Conservation (phyloP, 192 early-diverging fungal genomes). For the Coemansia sp. region DNA sequence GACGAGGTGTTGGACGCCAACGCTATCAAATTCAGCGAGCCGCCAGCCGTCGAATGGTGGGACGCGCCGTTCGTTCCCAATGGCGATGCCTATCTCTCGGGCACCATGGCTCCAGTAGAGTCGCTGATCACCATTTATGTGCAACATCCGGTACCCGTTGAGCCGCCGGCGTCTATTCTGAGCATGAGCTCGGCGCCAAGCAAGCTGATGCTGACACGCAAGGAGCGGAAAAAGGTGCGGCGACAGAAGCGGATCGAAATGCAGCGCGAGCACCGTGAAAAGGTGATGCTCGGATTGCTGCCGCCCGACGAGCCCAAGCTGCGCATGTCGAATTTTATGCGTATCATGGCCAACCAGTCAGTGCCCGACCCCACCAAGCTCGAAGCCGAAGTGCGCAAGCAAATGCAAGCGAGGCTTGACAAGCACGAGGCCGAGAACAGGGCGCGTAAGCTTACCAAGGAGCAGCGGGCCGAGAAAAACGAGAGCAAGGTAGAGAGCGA, state of each 20-base stretch:
- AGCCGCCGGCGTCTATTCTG: slow-evolving; percentile 34
- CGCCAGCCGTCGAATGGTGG: slow-evolving; percentile 96
- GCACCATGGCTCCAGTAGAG: slow-evolving; percentile 57
- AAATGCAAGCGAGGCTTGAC: slow-evolving; percentile 78
- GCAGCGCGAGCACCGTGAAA: slow-evolving; percentile 94
- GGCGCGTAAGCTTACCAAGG: slow-evolving; percentile 84
- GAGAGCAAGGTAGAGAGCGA: slow-evolving; percentile 75
- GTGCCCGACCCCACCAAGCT: slow-evolving; percentile 93
- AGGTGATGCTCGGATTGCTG: slow-evolving; percentile 89
- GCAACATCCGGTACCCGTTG: slow-evolving; percentile 36
- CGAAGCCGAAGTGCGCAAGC: slow-evolving; percentile 89
- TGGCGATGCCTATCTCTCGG: slow-evolving; percentile 66
- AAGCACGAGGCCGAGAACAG: slow-evolving; percentile 86
- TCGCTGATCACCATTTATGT: slow-evolving; percentile 55
- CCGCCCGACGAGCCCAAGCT: slow-evolving; percentile 93
- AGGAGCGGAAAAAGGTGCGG: slow-evolving; percentile 92
- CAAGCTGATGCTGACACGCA: slow-evolving; percentile 42
- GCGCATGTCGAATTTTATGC: slow-evolving; percentile 93
- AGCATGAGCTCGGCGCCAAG: slow-evolving; percentile 20
- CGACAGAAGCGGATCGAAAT: slow-evolving; percentile 83
- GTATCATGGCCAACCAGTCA: slow-evolving; percentile 92
- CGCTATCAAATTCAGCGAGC: slow-evolving; percentile 62
- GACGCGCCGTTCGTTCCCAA: slow-evolving; percentile 81
- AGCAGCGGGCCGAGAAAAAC: slow-evolving; percentile 80
- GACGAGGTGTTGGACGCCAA: slow-evolving; percentile 38